Base-by-base conservation (phyloP, 768 basidiomycete species). In the Lyophyllum shimeji region DNA sequence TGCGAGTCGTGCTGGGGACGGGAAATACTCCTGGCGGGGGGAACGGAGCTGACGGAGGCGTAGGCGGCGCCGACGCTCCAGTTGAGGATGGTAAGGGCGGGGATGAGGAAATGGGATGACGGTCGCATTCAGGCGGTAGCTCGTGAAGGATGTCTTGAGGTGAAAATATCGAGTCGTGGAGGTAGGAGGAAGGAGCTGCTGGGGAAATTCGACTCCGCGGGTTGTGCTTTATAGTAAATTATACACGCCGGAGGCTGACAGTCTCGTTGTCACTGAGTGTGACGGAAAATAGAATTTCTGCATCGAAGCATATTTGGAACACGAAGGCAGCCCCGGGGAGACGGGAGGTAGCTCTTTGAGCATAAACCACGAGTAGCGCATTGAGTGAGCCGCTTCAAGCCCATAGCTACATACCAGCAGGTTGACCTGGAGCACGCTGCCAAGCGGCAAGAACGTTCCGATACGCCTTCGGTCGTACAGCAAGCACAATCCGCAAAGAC, bases 11-110 rank as follows among this genome's bases (percentile, higher is more conserved):
- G 34, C 18, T 47, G 34, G 23, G 13, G 29, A 9, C 8, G 34
- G 24, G 45, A 49, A 27, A 53, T 25, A 42, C 40, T 29, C 42
- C 43, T 34, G 21, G 43, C 29, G 44, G 23, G 46, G 13, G 51
- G 15, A 1, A 11, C 9, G 7, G 51, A 11, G 45, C 15, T 18
- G 17, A 33, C 47, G 43, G 56, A 56, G 46, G 53, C 48, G 45
- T 48, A 56, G 43, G 34, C 50, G 20, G 52, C 24, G 25, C 45
- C 50, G 46, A 60, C 29, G 33, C 56, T 58, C 58, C 56, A 64
- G 45, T 24, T 50, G 3, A 63, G 37, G 27, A 63, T 31, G 12
- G 53, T 55, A 17, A 63, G 51, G 18, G 40, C 40, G 21, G 60
- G 52, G 25, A 61, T 42, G 45, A 60, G 33, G 31, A 64, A 27